phyloP scores from a whole-genome alignment of 139 green algal genomes.

The Closterium sp. region DNA sequence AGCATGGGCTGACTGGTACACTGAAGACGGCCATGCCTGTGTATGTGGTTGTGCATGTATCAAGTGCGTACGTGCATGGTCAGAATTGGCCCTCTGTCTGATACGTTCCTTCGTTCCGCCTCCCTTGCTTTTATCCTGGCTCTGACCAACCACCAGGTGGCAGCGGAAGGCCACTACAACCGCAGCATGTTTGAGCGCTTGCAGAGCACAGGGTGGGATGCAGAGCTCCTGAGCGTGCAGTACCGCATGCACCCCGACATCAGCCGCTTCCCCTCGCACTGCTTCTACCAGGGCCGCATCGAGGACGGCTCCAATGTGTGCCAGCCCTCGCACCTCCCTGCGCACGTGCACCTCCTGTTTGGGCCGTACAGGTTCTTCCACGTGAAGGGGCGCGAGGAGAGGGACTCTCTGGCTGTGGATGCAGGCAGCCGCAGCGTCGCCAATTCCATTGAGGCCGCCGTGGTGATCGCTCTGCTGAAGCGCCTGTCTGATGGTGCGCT shows the following conservation, averaged over 20 bases:
- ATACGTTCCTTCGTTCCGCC: not conserved
- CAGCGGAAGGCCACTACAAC: conserved; percentile 10
- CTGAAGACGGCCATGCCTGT: no score
- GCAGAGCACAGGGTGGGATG: conserved; percentile 58
- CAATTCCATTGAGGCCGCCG: not conserved
- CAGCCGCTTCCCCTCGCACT: conserved; percentile 56
- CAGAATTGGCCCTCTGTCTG: no score
- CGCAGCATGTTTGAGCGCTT: conserved; percentile 60
- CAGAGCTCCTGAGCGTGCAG: conserved; percentile 60
- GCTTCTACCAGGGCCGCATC: conserved; percentile 39
- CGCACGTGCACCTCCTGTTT: not conserved
- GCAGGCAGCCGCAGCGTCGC: not conserved
- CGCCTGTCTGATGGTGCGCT: not conserved
- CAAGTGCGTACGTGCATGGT: no score
- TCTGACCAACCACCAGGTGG: not conserved
- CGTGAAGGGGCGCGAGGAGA: not conserved
- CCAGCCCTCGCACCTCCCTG: not conserved
- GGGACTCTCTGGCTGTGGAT: not conserved
- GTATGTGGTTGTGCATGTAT: no score
- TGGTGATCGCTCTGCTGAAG: not conserved
- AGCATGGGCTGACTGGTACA: not conserved
- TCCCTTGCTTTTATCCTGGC: not conserved
- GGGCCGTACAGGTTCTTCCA: not conserved
- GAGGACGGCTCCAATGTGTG: conserved; percentile 31
- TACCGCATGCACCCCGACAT: conserved; percentile 94